Evolutionary conservation across 2,329 filamentous ascomycete species (phyloP), one percentile per base, ranked within the genome.

Genomic region (Nakataea oryzae): DNA sequence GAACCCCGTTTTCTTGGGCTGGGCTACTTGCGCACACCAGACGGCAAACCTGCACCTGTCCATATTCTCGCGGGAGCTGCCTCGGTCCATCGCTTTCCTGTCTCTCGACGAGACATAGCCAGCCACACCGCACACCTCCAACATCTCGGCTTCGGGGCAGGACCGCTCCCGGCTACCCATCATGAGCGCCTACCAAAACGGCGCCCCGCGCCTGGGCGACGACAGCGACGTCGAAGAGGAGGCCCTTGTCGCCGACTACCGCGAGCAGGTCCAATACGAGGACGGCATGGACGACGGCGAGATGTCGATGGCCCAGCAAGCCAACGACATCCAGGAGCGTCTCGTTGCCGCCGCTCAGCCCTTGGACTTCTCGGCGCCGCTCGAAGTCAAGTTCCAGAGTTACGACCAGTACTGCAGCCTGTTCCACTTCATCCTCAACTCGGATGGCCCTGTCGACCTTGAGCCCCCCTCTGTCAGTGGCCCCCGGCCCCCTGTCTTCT

Each of bases 341-440:
- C 84, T 99, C 66, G 88, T 88, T 67, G 91, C 93, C 67, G 95
- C 95, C 64, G 95, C 95, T 67, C 93, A 95, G 72, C 95, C 95
- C 60, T 83, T 99, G 68, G 95, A 99, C 75, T 97, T 96, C 77
- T 92, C 95, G 73, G 95, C 95, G 58, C 91, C 93, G 41, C 84
- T 99, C 62, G 95, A 97, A 78, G 90, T 91, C 76, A 97, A 97
- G 81, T 97, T 97, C 80, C 88, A 91, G 76, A 97, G 93, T 81
- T 99, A 99, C 83, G 95, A 99, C 80, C 59, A 91, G 75, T 99
- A 99, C 85, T 99, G 95, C 87, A 96, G 91, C 78, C 82, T 99
- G 70, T 99, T 99, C 82, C 95, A 99, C 81, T 97, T 91, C 79
- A 97, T 99, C 76, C 82, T 99, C 74, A 99, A 99, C 85, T 97